phyloP scores from a whole-genome alignment of 176 grass and related monocot species.

The Luzula sylvatica region DNA sequence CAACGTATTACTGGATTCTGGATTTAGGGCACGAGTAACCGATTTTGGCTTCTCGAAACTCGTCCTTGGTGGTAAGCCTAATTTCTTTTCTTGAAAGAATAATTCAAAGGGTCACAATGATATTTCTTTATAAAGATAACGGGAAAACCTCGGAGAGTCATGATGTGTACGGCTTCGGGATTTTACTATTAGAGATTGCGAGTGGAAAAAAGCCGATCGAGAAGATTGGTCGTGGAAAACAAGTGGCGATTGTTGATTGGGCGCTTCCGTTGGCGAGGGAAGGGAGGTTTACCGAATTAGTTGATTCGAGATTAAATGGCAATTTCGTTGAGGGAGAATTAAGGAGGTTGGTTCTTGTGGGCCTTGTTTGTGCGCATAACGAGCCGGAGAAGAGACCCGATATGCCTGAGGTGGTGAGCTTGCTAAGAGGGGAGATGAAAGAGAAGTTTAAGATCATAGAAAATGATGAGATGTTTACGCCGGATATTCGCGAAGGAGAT shows the following conservation, averaged over 20 bases:
- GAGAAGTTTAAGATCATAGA: conserved; percentile 13
- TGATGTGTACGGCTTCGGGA: conserved; percentile 23
- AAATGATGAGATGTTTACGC: conserved; percentile 11
- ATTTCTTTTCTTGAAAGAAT: conserved; percentile 4
- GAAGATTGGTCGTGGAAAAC: not conserved
- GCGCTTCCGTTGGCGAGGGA: conserved; percentile 17
- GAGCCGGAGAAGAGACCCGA: conserved; percentile 16
- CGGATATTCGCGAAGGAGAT: no score
- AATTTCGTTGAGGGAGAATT: conserved; percentile 21
- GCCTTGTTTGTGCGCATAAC: conserved; percentile 15
- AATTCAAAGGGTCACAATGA: conserved; percentile 8
- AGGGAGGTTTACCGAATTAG: conserved; percentile 11
- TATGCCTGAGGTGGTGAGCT: conserved; percentile 15
- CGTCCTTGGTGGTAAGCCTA: conserved; percentile 8
- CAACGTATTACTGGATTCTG: conserved; percentile 26
- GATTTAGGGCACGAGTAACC: conserved; percentile 23
- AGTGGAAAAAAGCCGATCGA: conserved; percentile 26
- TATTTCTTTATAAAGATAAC: not conserved
- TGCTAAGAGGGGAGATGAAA: conserved; percentile 21
- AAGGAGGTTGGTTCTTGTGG: conserved; percentile 26
- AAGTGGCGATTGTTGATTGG: conserved; percentile 19
- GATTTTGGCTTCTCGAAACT: conserved; percentile 30
- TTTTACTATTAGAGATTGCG: conserved; percentile 21
- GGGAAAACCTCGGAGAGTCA: conserved; percentile 16
- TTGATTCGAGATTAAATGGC: conserved; percentile 16